These are phyloP conservation scores for Cyclocybe cylindracea DNA, from an alignment of 768 basidiomycete species.

Conservation along the genomic window DNA sequence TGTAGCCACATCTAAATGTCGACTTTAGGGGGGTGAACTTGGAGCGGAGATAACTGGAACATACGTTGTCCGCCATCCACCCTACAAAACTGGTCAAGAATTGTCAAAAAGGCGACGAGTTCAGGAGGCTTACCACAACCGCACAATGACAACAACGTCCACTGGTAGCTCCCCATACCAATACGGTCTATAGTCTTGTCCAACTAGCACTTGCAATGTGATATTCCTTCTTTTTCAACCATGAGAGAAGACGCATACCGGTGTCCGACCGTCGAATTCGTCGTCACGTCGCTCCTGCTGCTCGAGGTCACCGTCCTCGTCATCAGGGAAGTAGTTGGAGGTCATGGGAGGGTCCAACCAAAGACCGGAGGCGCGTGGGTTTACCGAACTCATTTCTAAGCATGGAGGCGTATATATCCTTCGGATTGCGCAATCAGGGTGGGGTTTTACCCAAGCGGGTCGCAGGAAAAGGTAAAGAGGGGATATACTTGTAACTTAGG, in stretches of 20 bases:
- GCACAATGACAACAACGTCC: slow-evolving; percentile 80
- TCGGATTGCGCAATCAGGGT: too few species aligned
- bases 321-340: slow-evolving; percentile 36
- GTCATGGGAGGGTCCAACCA: slow-evolving; percentile 42
- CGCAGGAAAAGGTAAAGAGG: too few species aligned
- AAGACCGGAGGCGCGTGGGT: slow-evolving; percentile 48
- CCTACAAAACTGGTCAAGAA: slow-evolving; percentile 42
- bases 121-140: slow-evolving; percentile 70
- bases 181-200: slow-evolving; percentile 90
- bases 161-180: slow-evolving; percentile 91
- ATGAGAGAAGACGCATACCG: slow-evolving; percentile 28
- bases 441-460: too few species aligned
- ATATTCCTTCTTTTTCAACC: slow-evolving; percentile 4
- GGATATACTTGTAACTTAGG: too few species aligned
- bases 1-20: slow-evolving; percentile 85
- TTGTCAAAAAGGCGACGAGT: neutral
- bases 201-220: slow-evolving; percentile 33
- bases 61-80: slow-evolving; percentile 92
- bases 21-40: slow-evolving; percentile 15
- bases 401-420: too few species aligned
- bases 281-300: slow-evolving; percentile 33
- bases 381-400: neutral
- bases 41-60: slow-evolving; percentile 19
- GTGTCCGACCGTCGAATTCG: slow-evolving; percentile 48
- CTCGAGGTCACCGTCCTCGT: slow-evolving; percentile 35